Base-by-base conservation (phyloP, 441 rosid genomes). In the Biscutella laevigata region DNA sequence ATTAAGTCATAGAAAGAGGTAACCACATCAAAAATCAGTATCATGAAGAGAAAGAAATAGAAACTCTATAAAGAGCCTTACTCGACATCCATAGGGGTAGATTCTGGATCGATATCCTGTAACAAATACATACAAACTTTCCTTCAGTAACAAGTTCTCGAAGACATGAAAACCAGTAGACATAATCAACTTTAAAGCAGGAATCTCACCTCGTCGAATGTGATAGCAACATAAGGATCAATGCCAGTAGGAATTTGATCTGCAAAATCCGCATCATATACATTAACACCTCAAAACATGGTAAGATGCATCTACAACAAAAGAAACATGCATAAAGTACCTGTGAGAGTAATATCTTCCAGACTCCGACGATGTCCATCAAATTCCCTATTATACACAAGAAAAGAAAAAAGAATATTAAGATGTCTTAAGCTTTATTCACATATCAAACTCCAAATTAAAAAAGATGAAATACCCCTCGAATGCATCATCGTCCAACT, bases 281-380 rank as follows among this genome's bases (percentile, higher is more conserved):
- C 10, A 48, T 7, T 27, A 33, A 57, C 20, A 56, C 15, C n/a
- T 17, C 0, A 7, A 50, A 55, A 11, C 37, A 39, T 48, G 11
- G 14, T 25, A 45, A 2, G 2, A 32, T 38, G 12, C 29, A 53
- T 30, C 48, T 12, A 30, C n/a, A 34, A 21, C 49, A 14, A 15
- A 36, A 2, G 0, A 53, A 15, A 12, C n/a, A 19, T 3, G 16
- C 4, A 7, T 6, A 10, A 27, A 8, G 4, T 51, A 82, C 85
- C 88, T 64, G 70, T 42, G 38, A 85, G 84, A 20, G 95, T 85
- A 38, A 91, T 91, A 19, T 80, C 95, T 51, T 87, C 94, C 0
- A 15, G 65, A 60, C 64, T 75, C 53, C 70, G 54, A 15, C 37
- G 69, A 77, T 83, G 80, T 66, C 41, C 53, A 71, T 84, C 82